phyloP scores from a whole-genome alignment of 306 rosid genomes.

The Dryas octopetala region DNA sequence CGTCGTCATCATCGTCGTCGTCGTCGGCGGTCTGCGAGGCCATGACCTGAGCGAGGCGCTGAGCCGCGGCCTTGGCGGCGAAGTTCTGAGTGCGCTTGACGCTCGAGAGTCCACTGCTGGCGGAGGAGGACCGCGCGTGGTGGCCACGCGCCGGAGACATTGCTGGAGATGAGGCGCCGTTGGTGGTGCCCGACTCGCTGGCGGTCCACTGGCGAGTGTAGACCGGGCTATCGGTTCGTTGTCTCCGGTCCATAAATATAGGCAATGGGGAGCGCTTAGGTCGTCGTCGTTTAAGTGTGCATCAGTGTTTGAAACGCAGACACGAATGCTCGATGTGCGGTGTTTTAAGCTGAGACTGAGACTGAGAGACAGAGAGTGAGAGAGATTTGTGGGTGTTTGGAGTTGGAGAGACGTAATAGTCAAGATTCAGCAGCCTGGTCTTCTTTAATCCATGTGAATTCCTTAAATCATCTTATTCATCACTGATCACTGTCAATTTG shows the following conservation, averaged over 20 bases:
- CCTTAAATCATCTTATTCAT: no score
- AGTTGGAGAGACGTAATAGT: not conserved
- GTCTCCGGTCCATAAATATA: slow-evolving; percentile 40
- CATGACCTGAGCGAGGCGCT: slow-evolving; percentile 98
- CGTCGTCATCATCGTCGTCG: slow-evolving; percentile 67
- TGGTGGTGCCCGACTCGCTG: slow-evolving; percentile 43
- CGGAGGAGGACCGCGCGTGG: slow-evolving; percentile 84
- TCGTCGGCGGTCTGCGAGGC: slow-evolving; percentile 82
- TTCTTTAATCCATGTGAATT: no score
- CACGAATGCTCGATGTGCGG: not conserved
- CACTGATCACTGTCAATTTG: no score
- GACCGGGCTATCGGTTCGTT: slow-evolving; percentile 50
- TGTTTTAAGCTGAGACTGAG: not conserved
- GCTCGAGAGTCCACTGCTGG: slow-evolving; percentile 66
- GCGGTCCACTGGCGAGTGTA: slow-evolving; percentile 49
- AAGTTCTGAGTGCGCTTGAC: slow-evolving; percentile 87
- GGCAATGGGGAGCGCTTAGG: not conserved
- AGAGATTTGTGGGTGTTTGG: not conserved
- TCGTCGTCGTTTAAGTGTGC: not conserved
- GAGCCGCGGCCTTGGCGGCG: slow-evolving; percentile 96
- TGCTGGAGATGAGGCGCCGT: slow-evolving; percentile 37
- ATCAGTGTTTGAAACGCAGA: not conserved
- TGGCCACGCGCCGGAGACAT: slow-evolving; percentile 64
- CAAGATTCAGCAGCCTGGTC: no score
- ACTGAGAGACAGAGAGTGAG: not conserved